Evolutionary conservation across 345 rosid species (phyloP), one percentile per base, ranked within the genome.

Genomic region (Turnera subulata): DNA sequence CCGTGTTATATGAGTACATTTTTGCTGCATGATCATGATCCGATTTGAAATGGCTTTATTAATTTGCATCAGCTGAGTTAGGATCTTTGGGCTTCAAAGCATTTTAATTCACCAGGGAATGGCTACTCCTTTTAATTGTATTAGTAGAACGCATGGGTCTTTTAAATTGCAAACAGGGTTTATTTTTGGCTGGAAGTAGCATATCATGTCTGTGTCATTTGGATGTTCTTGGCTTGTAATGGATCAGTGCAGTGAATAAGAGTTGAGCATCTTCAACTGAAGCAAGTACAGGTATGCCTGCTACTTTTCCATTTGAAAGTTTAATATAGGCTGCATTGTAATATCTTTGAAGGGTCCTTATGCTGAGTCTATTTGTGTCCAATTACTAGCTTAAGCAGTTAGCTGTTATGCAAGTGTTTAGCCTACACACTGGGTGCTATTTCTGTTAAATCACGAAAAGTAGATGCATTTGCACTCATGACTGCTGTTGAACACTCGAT

Each of bases 401-500:
- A 29, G 35, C 35, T 3, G 8, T 29, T 8, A 29, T 29, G 35
- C 35, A 29, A 29, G 4, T 4, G 35, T 29, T 29, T 3, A 29
- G 35, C 35, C 35, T 8, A 8, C 35, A 29, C 35, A 3, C 5
- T 29, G 35, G 35, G 4, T 29, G 35, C 8, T 29, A 29, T 8
- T 29, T 29, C 35, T 29, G 35, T 29, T 29, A 8, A 8, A 29
- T 29, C 4, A 8, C 4, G 35, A 29, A 8, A 29, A 29, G 35
- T 29, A 22, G 33, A 16, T 29, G 44, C 56, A 46, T 44, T 21
- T 46, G 19, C 55, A 11, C 59, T 35, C 46, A 42, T 38, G 26
- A 22, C 64, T 64, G 61, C 61, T 64, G 71, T 66, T 20, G 35
- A 24, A 17, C 52, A 19, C 24, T 51, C 59, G 62, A 47, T 64